These are phyloP conservation scores for Aleurites moluccanus DNA, from an alignment of 441 rosid species.

Conservation along the genomic window DNA sequence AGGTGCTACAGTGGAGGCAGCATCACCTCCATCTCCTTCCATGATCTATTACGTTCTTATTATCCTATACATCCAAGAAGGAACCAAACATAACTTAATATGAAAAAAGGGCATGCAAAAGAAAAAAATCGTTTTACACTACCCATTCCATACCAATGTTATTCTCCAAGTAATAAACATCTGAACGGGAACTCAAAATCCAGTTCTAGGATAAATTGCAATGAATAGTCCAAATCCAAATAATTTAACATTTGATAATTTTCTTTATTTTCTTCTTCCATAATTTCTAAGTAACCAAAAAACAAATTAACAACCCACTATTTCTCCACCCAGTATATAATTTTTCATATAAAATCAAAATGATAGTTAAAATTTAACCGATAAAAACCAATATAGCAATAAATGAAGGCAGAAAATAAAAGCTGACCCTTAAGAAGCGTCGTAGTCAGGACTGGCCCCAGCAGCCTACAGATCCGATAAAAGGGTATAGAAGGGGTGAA, in stretches of 20 bases:
- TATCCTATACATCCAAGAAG: slow-evolving; percentile 17
- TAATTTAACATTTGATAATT: neutral
- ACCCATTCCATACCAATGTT: neutral
- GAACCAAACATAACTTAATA: neutral
- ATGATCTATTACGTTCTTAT: slow-evolving; percentile 9
- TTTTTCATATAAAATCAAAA: too few species aligned
- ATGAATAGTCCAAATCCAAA: neutral
- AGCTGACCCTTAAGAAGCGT: slow-evolving; percentile 6
- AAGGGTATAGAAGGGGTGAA: neutral
- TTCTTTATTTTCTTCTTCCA: neutral
- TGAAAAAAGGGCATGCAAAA: neutral
- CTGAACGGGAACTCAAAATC: neutral
- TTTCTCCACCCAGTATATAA: neutral
- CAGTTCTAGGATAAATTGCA: neutral
- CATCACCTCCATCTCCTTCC: slow-evolving; percentile 36
- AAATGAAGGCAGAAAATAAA: neutral
- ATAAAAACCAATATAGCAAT: neutral
- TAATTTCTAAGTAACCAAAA: neutral
- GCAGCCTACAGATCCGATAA: neutral
- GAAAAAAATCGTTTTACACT: neutral
- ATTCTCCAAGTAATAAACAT: neutral
- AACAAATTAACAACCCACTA: neutral
- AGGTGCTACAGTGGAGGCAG: slow-evolving; percentile 22
- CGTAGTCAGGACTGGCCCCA: slow-evolving; percentile 1
- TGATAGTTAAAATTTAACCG: too few species aligned